Evolutionary conservation across 2,329 filamentous ascomycete species (phyloP).

Genomic region (Xylaria sp.): DNA sequence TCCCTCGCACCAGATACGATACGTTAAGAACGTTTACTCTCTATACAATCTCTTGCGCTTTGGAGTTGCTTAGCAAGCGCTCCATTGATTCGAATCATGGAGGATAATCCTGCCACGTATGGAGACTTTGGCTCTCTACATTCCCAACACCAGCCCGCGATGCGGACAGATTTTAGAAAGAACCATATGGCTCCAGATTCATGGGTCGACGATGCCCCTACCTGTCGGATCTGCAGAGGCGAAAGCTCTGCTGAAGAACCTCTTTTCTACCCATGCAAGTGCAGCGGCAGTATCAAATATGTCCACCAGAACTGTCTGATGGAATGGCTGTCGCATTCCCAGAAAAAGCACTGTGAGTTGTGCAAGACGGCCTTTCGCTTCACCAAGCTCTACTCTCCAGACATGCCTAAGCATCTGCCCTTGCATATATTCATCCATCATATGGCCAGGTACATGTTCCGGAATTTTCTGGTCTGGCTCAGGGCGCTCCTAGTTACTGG

Average conservation of each 20-base stretch:
- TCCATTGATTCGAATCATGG: not conserved
- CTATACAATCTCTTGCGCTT: not conserved
- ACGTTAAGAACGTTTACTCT: not conserved
- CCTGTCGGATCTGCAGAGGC: slow-evolving; percentile 94
- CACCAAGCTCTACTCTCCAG: slow-evolving; percentile 91
- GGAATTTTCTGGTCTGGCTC: slow-evolving; percentile 70
- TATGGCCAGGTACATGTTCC: slow-evolving; percentile 65
- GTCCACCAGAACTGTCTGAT: slow-evolving; percentile 97
- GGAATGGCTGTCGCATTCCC: slow-evolving; percentile 97
- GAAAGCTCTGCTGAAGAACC: slow-evolving; percentile 79
- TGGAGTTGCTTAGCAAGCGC: not conserved
- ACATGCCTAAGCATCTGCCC: slow-evolving; percentile 85
- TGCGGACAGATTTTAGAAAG: slow-evolving; percentile 7
- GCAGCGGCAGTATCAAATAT: slow-evolving; percentile 96
- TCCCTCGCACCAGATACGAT: slow-evolving; percentile 4
- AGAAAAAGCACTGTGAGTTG: slow-evolving; percentile 99
- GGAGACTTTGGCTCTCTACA: not conserved
- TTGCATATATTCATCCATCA: slow-evolving; percentile 75
- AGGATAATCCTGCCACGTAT: not conserved
- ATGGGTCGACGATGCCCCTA: slow-evolving; percentile 35
- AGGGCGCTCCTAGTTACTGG: slow-evolving; percentile 71
- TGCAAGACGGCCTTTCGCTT: slow-evolving; percentile 98
- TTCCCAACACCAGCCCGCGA: slow-evolving; percentile 1
- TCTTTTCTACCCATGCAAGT: slow-evolving; percentile 97
- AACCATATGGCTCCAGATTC: slow-evolving; percentile 9